These are phyloP conservation scores for Pseudogymnoascus sp. DNA, from an alignment of 2,329 filamentous ascomycete species.

Conservation along the genomic window DNA sequence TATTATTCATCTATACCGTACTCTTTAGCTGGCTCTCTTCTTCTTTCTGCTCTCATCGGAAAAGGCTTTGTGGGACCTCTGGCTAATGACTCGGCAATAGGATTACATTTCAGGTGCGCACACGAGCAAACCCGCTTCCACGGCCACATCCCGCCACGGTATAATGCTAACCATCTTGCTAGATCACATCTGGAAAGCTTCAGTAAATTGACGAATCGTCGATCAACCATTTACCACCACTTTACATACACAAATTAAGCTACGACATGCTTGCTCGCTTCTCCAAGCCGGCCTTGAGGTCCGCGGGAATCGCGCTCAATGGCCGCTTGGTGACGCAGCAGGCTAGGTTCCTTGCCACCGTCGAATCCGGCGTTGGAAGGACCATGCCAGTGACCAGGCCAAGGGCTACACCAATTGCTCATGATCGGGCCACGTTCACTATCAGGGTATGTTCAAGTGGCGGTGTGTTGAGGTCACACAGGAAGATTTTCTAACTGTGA, in stretches of 20 bases:
- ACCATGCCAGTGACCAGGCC: constrained; percentile 52
- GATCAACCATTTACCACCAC: constrained; percentile 15
- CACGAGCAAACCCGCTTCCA: constrained; percentile 14
- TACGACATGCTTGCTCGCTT: constrained; percentile 54
- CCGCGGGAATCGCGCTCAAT: constrained; percentile 26
- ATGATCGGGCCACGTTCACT: constrained; percentile 83
- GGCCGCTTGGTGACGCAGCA: constrained; percentile 27
- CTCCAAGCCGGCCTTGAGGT: constrained; percentile 42
- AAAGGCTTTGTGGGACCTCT: constrained; percentile 1
- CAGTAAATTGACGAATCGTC: constrained; percentile 30
- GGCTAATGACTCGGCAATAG: constrained; percentile 31
- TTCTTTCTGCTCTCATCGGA: constrained; percentile 6
- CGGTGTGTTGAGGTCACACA: constrained; percentile 3
- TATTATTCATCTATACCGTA: neutral
- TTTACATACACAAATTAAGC: constrained; percentile 17
- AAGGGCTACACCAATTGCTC: constrained; percentile 58
- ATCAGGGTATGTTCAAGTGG: constrained; percentile 60
- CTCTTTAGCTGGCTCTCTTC: neutral
- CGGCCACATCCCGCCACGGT: constrained; percentile 17
- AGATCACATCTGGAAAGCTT: constrained; percentile 39
- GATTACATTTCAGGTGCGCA: constrained; percentile 68
- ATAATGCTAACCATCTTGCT: constrained; percentile 16
- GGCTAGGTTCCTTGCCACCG: constrained; percentile 53
- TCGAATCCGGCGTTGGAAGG: constrained; percentile 58
- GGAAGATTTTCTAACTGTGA: constrained; percentile 22